Evolutionary conservation across 2,329 filamentous ascomycete species (phyloP), one percentile per base, ranked within the genome.

Genomic region (Berkeleyomyces basicola): DNA sequence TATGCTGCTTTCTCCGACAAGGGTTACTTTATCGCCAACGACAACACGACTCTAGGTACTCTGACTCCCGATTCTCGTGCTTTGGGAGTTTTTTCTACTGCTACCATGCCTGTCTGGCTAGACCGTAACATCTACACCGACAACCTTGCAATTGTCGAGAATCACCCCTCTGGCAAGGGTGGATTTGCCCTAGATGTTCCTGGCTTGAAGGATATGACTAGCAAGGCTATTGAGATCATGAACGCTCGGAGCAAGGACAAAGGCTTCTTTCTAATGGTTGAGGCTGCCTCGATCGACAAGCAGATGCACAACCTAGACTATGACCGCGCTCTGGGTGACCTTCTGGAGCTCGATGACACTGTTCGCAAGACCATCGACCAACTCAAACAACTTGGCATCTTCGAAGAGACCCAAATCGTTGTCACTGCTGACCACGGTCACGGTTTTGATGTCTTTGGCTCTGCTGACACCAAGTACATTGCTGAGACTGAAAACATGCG

Each of bases 361-460:
- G 76, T 95, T 67, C 83, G 83, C 61, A 87, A 87, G n/a, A 90
- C 88, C 2, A 78, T 92, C 61, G 78, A 78, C 55, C 84, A 88
- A 70, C 83, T 95, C 51, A 78, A 82, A 68, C 74, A 79, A 39
- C 76, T 89, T 5, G 80, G 80, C 64, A 79, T 83, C 63, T 79
- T 90, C 39, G 82, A 92, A 7, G 82, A 90, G 65, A 95, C 89
- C 0, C 81, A 92, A 3, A 78, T 95, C 67, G 71, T 95, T 59
- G 87, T 93, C 58, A 90, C 88, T 3, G 86, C 88, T n/a, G 88
- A 95, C 70, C 89, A 93, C 77, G 89, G 89, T 47, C 89, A 95
- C 74, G 89, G 89, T 62, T 95, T 95, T 71, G 89, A 91, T 72
- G 89, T 95, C 67, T 91, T 86, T 71, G 89, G 89, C 66, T 84